Evolutionary conservation across 139 green algal genomes (phyloP).

Genomic region (Tetratostichococcus sp.): DNA sequence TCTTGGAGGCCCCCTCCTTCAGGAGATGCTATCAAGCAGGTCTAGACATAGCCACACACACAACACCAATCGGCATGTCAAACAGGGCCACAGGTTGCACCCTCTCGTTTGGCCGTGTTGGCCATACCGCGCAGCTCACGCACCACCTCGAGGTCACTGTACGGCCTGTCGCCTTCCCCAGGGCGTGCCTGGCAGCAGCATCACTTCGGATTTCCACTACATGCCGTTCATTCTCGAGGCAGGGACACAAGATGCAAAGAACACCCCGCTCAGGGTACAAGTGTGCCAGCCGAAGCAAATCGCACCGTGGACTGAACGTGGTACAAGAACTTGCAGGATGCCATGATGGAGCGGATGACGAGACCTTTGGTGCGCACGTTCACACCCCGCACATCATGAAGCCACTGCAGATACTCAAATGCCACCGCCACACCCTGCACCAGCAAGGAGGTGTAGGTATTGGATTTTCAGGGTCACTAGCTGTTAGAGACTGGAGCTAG

Average conservation of each 20-base stretch:
- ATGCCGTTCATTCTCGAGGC: too few relatives aligned
- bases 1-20: too few relatives aligned
- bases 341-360: slow-evolving; percentile 24
- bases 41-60: too few relatives aligned
- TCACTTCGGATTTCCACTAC: too few relatives aligned
- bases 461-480: too few relatives aligned
- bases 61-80: too few relatives aligned
- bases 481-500: too few relatives aligned
- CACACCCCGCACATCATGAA: slow-evolving; percentile 26
- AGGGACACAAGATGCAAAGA: too few relatives aligned
- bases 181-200: slow-evolving; percentile 7
- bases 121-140: slow-evolving; percentile 46
- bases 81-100: too few relatives aligned
- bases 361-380: slow-evolving; percentile 23
- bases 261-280: too few relatives aligned
- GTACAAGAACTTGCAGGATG: slow-evolving; percentile 54
- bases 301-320: slow-evolving; percentile 34
- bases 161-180: slow-evolving; percentile 36
- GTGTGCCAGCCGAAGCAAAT: too few relatives aligned
- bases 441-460: background rate
- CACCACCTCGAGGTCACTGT: slow-evolving; percentile 46
- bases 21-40: too few relatives aligned
- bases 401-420: slow-evolving; percentile 60
- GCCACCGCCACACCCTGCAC: slow-evolving; percentile 19
- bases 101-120: slow-evolving; percentile 16